Conservation (phyloP, 2,329 filamentous ascomycete genomes). For the Allantophomopsis cytisporea region DNA sequence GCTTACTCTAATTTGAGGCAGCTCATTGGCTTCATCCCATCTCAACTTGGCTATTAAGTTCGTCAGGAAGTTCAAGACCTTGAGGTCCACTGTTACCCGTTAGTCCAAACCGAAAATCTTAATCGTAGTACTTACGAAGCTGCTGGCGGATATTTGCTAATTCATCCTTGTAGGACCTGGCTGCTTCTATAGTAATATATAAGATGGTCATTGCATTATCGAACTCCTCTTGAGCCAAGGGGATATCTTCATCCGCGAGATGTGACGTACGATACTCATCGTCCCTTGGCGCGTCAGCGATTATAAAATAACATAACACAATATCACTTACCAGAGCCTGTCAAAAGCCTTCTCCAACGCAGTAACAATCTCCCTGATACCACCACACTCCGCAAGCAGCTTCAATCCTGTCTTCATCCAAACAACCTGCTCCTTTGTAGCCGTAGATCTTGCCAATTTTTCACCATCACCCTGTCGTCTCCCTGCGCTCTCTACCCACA, state of each 20-base stretch:
- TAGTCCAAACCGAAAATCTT: conserved; percentile 4
- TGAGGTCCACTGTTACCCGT: conserved; percentile 29
- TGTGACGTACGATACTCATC: conserved; percentile 19
- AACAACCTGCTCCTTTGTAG: conserved; percentile 40
- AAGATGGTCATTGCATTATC: conserved; percentile 50
- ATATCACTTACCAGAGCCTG: conserved; percentile 17
- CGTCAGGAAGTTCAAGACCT: conserved; percentile 12
- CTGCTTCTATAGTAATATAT: conserved; percentile 44
- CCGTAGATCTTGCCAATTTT: conserved; percentile 31
- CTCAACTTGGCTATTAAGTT: conserved; percentile 44
- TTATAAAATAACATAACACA: background rate
- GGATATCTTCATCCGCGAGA: conserved; percentile 17
- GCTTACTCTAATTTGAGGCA: conserved; percentile 49
- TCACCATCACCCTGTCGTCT: conserved; percentile 22
- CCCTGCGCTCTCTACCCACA: conserved; percentile 57
- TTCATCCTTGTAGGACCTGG: conserved; percentile 34
- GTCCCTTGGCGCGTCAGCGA: conserved; percentile 10
- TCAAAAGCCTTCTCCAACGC: conserved; percentile 17
- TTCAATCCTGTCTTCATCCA: conserved; percentile 41
- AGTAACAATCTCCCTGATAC: conserved; percentile 13
- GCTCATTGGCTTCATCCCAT: conserved; percentile 55
- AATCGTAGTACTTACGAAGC: conserved; percentile 1
- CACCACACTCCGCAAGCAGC: conserved; percentile 33
- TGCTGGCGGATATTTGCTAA: conserved; percentile 17
- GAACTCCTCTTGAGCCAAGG: conserved; percentile 37